Percentiles rank a stretch among this genome's conserved stretches.
phyloP scores from a whole-genome alignment of 257 asterid species.

The Solanum etuberosum region DNA sequence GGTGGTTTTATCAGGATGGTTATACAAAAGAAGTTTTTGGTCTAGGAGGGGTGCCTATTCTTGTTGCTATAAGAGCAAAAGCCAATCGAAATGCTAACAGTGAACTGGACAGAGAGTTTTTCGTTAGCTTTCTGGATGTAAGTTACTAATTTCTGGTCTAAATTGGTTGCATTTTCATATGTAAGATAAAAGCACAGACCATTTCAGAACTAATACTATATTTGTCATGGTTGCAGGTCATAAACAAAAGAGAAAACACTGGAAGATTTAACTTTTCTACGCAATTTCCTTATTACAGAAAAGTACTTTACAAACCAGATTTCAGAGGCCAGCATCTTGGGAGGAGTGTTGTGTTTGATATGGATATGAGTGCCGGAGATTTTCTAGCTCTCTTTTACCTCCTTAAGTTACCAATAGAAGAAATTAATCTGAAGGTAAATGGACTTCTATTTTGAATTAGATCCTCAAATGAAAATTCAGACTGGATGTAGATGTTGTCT shows the following conservation, averaged over 20 bases:
- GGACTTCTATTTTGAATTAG: background rate
- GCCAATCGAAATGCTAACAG: conserved; percentile 37
- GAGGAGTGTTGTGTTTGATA: conserved; percentile 63
- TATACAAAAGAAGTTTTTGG: conserved; percentile 44
- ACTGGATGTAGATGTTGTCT: background rate
- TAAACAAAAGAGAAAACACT: conserved; percentile 37
- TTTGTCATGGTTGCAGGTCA: conserved; percentile 33
- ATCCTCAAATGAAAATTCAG: background rate
- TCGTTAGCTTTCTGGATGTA: conserved; percentile 59
- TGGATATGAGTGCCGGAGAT: conserved; percentile 97
- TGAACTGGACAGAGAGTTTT: conserved; percentile 42
- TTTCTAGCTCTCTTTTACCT: conserved; percentile 78
- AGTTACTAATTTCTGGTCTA: conserved; percentile 3
- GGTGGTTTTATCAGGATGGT: conserved; percentile 48
- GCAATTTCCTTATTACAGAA: conserved; percentile 47
- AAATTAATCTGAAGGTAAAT: conserved; percentile 60
- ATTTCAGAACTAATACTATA: background rate
- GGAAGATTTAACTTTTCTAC: conserved; percentile 62
- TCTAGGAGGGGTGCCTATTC: conserved; percentile 49
- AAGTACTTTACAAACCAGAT: conserved; percentile 46
- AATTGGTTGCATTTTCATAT: background rate
- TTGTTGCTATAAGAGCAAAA: conserved; percentile 75
- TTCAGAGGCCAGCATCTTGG: conserved; percentile 39
- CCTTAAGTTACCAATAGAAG: conserved; percentile 60
- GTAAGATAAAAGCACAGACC: background rate